Evolutionary conservation across 805 yeast genomes (phyloP), one percentile per base, ranked within the genome.

Genomic region (Debaryomyces tyrocola): DNA sequence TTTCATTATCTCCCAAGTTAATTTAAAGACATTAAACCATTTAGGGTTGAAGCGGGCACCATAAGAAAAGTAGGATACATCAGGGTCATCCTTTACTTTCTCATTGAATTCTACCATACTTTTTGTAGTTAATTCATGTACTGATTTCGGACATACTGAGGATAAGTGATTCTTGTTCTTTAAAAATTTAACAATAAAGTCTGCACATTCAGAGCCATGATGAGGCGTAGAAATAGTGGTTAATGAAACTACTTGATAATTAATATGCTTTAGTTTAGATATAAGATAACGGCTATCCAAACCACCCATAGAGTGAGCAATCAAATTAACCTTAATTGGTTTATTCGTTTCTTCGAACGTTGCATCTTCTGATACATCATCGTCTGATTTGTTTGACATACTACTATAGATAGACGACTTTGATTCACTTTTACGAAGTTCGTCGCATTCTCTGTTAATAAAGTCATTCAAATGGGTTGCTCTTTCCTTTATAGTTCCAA

Each of bases 271-370:
- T 3, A 86, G 60, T 41, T 77, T 70, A 0, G 87, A 75, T 2
- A 90, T 86, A 52, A 91, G 64, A 59, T 83, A 88, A 43, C 97
- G 69, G 29, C 90, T 80, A 59, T 91, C 97, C 27, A 90, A 67
- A 0, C 97, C 97, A 4, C 97, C 97, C 97, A 90, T 90, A 0
- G 96, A 89, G 60, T 90, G 97, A 5, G 94, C 94, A 20, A 90
- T 74, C 37, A 90, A 62, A 58, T 91, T 91, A 12, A 90, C 74
- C 48, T 81, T 82, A 17, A 82, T 51, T 3, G 68, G 63, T 20
- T 57, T 58, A 10, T 57, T 51, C 8, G 39, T 41, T 14, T 45
- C 42, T 28, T 49, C 42, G 28, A 48, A 55, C 9, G 41, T 44
- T 7, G 14, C 14, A 3, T 14, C 17, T 4, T 35, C 42, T 11